A percentile compares a stretch with the other conserved stretches of the same genome.
Conservation (phyloP, 1,284 basidiomycete species). For the Caloboletus firmus region DNA sequence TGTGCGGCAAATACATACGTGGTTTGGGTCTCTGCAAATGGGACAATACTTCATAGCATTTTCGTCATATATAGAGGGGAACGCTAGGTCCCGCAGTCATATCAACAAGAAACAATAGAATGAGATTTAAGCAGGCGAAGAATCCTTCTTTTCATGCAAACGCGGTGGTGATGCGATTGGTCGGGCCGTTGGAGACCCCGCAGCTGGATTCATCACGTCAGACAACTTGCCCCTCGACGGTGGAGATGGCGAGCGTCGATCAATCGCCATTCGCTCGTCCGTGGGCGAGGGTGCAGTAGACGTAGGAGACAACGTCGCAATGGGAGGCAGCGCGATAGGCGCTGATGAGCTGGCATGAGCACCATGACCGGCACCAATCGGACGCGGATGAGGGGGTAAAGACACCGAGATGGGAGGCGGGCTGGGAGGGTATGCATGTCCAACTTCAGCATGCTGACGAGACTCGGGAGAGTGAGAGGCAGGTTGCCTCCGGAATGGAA, state of each 20-base stretch:
- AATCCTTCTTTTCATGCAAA: conserved; percentile 35
- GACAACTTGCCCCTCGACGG: conserved; percentile 50
- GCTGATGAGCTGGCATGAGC: conserved; percentile 31
- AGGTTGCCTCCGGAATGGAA: conserved; percentile 70
- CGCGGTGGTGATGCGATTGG: conserved; percentile 40
- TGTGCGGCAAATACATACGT: conserved; percentile 32
- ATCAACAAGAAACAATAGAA: conserved; percentile 6
- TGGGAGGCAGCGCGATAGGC: conserved; percentile 55
- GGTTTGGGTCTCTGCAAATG: conserved; percentile 18
- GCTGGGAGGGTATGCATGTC: conserved; percentile 48
- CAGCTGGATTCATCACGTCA: conserved; percentile 52
- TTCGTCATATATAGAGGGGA: conserved; percentile 24
- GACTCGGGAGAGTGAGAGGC: conserved; percentile 63
- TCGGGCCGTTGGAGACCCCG: conserved; percentile 43
- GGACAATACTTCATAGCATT: conserved; percentile 24
- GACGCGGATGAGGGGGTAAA: conserved; percentile 71
- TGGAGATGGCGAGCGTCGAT: conserved; percentile 47
- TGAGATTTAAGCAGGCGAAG: conserved; percentile 25
- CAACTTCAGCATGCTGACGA: conserved; percentile 43
- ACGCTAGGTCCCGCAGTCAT: conserved; percentile 1
- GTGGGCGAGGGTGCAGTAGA: conserved; percentile 53
- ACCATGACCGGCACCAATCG: conserved; percentile 53
- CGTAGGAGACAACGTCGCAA: conserved; percentile 61
- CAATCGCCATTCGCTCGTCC: conserved; percentile 50
- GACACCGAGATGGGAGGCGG: conserved; percentile 54